Evolutionary conservation across 495 filamentous ascomycete species (phyloP).

Genomic region (Saxophila tyrrhenica): DNA sequence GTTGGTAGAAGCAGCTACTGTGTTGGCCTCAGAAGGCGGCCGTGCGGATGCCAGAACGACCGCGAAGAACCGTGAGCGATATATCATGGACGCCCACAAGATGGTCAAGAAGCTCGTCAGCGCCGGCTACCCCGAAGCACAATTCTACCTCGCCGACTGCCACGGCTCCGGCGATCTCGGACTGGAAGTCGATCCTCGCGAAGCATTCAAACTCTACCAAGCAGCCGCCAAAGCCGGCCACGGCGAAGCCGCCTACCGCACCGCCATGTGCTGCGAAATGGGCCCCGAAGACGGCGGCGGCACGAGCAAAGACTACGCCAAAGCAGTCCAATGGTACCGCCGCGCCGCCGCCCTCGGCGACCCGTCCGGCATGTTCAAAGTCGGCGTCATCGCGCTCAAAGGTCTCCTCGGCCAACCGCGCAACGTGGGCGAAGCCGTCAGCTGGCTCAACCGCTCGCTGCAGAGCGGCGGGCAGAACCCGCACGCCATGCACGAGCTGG

Average conservation of each 20-base stretch:
- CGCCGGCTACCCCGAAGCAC: constrained; percentile 62
- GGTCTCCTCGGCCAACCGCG: constrained; percentile 83
- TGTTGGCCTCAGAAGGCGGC: constrained; percentile 55
- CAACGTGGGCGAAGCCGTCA: constrained; percentile 73
- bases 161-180: constrained; percentile 64
- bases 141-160: constrained; percentile 89
- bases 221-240: constrained; percentile 84
- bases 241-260: constrained; percentile 77
- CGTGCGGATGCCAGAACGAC: constrained; percentile 65
- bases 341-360: constrained; percentile 83
- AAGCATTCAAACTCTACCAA: constrained; percentile 87
- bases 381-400: constrained; percentile 90
- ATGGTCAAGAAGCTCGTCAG: constrained; percentile 74
- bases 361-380: constrained; percentile 92
- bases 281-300: constrained; percentile 90
- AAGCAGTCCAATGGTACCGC: constrained; percentile 96
- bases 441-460: constrained; percentile 86
- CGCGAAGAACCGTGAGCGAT: constrained; percentile 69
- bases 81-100: constrained; percentile 75
- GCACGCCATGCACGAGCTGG: constrained; percentile 89
- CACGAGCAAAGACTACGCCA: constrained; percentile 77
- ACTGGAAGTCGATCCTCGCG: constrained; percentile 67
- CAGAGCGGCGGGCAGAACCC: constrained; percentile 83
- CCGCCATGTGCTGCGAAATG: constrained; percentile 94
- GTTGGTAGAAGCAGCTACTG: constrained; percentile 69